Evolutionary conservation across 148 eudicot genomes (phyloP), one percentile per base, ranked within the genome.

Genomic region (Rhododendron simsii): DNA sequence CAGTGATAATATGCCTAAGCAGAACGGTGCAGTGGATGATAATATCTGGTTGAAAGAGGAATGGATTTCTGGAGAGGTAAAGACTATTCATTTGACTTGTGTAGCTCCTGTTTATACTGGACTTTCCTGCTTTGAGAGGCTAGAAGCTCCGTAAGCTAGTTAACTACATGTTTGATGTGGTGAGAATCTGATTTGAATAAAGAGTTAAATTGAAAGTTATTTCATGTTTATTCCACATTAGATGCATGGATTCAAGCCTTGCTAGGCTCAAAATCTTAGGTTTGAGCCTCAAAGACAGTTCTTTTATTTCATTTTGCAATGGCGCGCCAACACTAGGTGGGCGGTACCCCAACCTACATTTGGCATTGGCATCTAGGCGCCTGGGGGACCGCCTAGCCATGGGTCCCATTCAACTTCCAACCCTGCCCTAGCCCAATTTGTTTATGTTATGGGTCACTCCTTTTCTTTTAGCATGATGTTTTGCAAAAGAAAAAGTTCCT

Each of bases 11-110:
- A 81, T 85, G 83, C 87, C 83, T 81, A 89, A 23, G 59, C 89
- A 85, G 80, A 88, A 59, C 20, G 81, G 83, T 80, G 50, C 89
- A 81, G 88, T 74, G 78, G 94, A 94, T 88, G 85, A 91, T 85
- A 77, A 90, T 86, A 92, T 95, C 85, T 96, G 99, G 98, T 45
- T 87, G 86, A 95, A 92, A 86, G 89, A 88, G 9, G 91, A 92
- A 91, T 95, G 98, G 98, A 90, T 86, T 33, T 89, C 81, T 65
- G 98, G 96, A 87, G 96, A 93, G 98, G 99, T 96, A 91, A 88
- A 74, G 21, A 59, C 45, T 20, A 35, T 47, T 83, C 37, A 23
- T 61, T 77, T 15, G 78, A 33, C 77, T 15, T 14, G 28, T 48
- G n/a, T 73, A 48, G 79, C 57, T 5, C 28, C 16, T 10, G 45